Evolutionary conservation across 306 rosid species (phyloP), one percentile per base, ranked within the genome.

Genomic region (Castanea crenata): DNA sequence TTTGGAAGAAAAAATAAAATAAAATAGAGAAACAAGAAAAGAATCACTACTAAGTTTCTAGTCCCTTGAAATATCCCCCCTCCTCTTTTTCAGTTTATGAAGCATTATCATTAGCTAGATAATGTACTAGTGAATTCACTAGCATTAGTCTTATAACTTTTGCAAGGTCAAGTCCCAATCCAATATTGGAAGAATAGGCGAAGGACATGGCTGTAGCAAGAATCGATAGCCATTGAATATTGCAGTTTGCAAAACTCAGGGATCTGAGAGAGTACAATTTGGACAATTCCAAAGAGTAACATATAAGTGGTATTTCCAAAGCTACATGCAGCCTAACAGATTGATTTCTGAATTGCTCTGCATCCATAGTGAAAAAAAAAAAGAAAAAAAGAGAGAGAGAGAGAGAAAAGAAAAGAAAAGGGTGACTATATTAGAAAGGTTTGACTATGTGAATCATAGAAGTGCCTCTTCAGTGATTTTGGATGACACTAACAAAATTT

Each of bases 141-240:
- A 46, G 20, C 78, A 56, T 87, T 88, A 62, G 85, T 88, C 94
- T 91, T 67, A 13, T 3, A 56, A 87, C 68, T 79, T 78, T 69
- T 16, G 55, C 74, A 2, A 83, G 5, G 5, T 91, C 90, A 68
- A 93, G 89, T 41, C 79, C 86, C 75, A 93, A 74, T 79, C 97
- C 94, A 63, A 91, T 23, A 23, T 23, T 89, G 74, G 83, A 82
- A 74, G 97, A 86, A 85, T 91, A 93, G 59, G 81, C 73, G 76
- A 93, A 91, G 65, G 97, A 93, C 91, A 87, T 93, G 71, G 89
- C 64, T 68, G 97, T 96, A 65, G 96, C 97, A 1, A 91, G 63
- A 71, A 87, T 14, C n/a, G 97, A 93, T 38, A 93, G 80, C 97
- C 96, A 91, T 55, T 90, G 76, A 20, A 93, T 83, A 82, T 88